Evolutionary conservation across 257 asterid species (phyloP).

Genomic region (Eustoma russellianum): DNA sequence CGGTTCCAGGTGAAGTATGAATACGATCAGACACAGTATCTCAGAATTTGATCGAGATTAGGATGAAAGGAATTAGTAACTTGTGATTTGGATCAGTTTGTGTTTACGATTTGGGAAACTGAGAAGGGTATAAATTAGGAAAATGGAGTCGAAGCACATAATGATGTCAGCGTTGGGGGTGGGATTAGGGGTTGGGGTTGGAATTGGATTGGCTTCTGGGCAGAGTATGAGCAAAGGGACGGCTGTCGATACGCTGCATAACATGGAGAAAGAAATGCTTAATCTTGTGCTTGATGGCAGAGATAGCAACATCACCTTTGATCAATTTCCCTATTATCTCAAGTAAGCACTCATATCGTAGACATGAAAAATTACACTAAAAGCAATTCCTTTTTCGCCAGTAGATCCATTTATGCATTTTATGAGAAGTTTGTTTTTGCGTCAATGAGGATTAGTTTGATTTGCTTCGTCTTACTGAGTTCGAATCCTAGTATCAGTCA

Average conservation of each 20-base stretch:
- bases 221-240: conserved; percentile 41
- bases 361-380: not conserved
- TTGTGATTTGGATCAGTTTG: not conserved
- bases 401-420: not conserved
- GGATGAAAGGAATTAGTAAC: too few relatives aligned
- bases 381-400: conserved; percentile 4
- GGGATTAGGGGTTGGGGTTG: conserved; percentile 58
- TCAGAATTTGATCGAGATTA: too few relatives aligned
- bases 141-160: conserved; percentile 63
- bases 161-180: conserved; percentile 72
- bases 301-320: conserved; percentile 56
- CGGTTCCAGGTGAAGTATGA: too few relatives aligned
- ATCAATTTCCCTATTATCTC: conserved; percentile 62
- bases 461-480: not conserved
- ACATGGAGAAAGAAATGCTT: conserved; percentile 63
- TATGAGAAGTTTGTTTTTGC: too few relatives aligned
- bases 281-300: conserved; percentile 43
- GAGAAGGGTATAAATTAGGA: not conserved
- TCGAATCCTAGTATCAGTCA: too few relatives aligned
- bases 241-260: conserved; percentile 25
- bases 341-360: conserved; percentile 24
- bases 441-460: not conserved
- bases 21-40: too few relatives aligned
- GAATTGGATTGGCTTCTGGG: conserved; percentile 64
- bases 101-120: not conserved